These are phyloP conservation scores for Gaertneriomyces semiglobifer DNA, from an alignment of 192 early-diverging fungal genomes.

Conservation along the genomic window DNA sequence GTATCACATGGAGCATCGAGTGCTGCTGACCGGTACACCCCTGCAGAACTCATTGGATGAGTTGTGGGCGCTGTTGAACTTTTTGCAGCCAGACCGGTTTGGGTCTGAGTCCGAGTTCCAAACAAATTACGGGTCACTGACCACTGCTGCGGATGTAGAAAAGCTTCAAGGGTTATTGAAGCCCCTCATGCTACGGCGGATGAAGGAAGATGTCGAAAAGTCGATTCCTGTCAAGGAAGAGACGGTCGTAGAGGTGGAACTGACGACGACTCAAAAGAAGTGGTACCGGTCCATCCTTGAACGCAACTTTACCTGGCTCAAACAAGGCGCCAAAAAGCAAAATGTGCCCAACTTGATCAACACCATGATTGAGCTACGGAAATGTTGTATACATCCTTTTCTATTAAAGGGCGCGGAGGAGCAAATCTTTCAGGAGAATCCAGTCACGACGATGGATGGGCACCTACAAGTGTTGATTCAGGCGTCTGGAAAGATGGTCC, in stretches of 20 bases:
- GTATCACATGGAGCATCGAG: constrained; percentile 72
- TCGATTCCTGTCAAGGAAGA: constrained; percentile 86
- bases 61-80: constrained; percentile 76
- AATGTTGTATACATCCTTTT: constrained; percentile 87
- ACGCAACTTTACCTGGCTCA: constrained; percentile 74
- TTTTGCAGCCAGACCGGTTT: constrained; percentile 74
- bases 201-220: constrained; percentile 89
- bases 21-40: constrained; percentile 81
- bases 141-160: constrained; percentile 72
- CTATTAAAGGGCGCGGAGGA: constrained; percentile 78
- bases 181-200: constrained; percentile 78
- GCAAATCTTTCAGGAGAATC: constrained; percentile 64
- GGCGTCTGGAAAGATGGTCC: constrained; percentile 76
- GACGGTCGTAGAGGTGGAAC: constrained; percentile 82
- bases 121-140: constrained; percentile 64
- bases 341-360: constrained; percentile 77
- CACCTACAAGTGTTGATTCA: constrained; percentile 71
- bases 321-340: constrained; percentile 65
- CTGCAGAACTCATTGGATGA: constrained; percentile 81
- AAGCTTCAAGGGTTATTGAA: constrained; percentile 71
- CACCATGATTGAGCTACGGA: constrained; percentile 85
- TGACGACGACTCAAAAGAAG: constrained; percentile 81
- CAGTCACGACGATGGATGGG: constrained; percentile 52
- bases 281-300: constrained; percentile 84
- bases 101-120: constrained; percentile 63